Evolutionary conservation across 495 filamentous ascomycete genomes (phyloP).

Genomic region (Xylaria nigripes): DNA sequence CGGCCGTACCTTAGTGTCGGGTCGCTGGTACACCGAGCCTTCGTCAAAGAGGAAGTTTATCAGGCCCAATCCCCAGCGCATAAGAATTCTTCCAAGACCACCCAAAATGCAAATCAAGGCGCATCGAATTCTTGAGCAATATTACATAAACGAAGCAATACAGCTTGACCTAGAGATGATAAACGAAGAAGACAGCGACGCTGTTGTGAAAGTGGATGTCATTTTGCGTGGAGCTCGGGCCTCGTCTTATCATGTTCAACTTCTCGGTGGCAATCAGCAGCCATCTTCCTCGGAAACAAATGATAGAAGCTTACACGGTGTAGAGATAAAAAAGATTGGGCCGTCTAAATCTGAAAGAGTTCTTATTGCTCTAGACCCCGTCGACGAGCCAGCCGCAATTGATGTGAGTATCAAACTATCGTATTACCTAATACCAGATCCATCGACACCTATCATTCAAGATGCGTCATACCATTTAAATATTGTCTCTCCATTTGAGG

Average conservation of each 20-base stretch:
- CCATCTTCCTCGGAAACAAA: constrained; percentile 5
- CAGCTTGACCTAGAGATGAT: constrained; percentile 56
- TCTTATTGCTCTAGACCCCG: constrained; percentile 41
- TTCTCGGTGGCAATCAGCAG: constrained; percentile 26
- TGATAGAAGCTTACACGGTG: constrained; percentile 22
- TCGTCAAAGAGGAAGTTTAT: constrained; percentile 40
- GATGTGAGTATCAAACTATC: constrained; percentile 61
- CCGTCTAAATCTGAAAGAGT: constrained; percentile 34
- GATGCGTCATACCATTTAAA: constrained; percentile 55
- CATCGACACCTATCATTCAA: constrained; percentile 76
- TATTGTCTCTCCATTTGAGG: constrained; percentile 76
- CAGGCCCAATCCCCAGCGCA: constrained; percentile 39
- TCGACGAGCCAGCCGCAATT: constrained; percentile 50
- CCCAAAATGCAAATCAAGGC: constrained; percentile 78
- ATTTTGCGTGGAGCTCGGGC: constrained; percentile 55
- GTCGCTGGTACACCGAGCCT: constrained; percentile 49
- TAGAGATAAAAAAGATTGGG: constrained; percentile 40
- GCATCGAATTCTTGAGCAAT: constrained; percentile 52
- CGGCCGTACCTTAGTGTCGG: constrained; percentile 34
- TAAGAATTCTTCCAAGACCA: constrained; percentile 76
- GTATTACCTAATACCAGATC: constrained; percentile 74
- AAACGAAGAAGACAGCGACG: constrained; percentile 79
- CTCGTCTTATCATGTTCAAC: constrained; percentile 39
- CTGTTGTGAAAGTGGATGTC: constrained; percentile 60
- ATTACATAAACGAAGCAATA: constrained; percentile 77